Percentiles rank a stretch among this genome's conserved stretches.
These are phyloP conservation scores for Hygrophoropsis aurantiaca DNA, from an alignment of 768 basidiomycete species.

Conservation along the genomic window DNA sequence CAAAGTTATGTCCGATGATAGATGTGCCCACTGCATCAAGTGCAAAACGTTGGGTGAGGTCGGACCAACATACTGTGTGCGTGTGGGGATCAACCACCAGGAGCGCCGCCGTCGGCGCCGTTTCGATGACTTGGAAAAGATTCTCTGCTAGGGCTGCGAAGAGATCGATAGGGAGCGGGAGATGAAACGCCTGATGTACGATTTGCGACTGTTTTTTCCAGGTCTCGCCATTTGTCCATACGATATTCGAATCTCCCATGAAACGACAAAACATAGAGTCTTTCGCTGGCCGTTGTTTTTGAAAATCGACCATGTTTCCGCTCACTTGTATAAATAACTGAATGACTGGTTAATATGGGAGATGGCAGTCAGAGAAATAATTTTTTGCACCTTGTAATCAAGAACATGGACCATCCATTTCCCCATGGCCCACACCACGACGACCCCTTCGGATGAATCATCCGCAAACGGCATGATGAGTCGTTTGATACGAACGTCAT, in stretches of 20 bases:
- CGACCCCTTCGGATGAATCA: slow-evolving; percentile 28
- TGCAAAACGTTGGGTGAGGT: slow-evolving; percentile 26
- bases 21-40: slow-evolving; percentile 37
- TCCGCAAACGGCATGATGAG: slow-evolving; percentile 36
- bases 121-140: slow-evolving; percentile 30
- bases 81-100: neutral
- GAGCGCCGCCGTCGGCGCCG: slow-evolving; percentile 15
- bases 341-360: neutral
- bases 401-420: slow-evolving; percentile 40
- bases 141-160: slow-evolving; percentile 30
- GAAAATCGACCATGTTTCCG: slow-evolving; percentile 9
- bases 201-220: slow-evolving; percentile 37
- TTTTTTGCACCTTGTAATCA: slow-evolving; percentile 28
- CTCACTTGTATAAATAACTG: slow-evolving; percentile 14
- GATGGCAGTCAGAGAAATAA: neutral
- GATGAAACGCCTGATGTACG: slow-evolving; percentile 33
- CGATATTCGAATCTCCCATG: slow-evolving; percentile 32
- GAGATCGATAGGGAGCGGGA: slow-evolving; percentile 31
- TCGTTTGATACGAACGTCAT: slow-evolving; percentile 30
- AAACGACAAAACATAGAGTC: slow-evolving; percentile 36
- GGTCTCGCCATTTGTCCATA: slow-evolving; percentile 36
- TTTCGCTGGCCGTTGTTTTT: slow-evolving; percentile 19
- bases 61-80: slow-evolving; percentile 23
- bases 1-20: slow-evolving; percentile 34
- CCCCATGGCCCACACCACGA: slow-evolving; percentile 37